Base-by-base conservation (phyloP, 106 monocot genomes). In the Hemerocallis citrina region DNA sequence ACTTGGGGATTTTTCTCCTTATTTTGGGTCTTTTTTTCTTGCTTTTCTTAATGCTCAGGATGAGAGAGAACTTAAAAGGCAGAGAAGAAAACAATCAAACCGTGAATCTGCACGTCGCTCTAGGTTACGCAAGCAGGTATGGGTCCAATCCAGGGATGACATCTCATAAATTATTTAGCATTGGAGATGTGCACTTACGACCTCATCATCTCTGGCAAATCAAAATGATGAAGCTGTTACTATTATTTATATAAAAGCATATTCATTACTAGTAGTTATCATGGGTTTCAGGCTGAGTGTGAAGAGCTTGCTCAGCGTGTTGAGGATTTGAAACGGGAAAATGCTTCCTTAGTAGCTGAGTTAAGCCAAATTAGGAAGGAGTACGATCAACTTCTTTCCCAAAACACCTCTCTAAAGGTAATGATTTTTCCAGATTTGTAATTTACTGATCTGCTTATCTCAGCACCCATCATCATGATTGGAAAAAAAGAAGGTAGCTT, bases 31-130 rank as follows among this genome's bases (percentile, higher is more conserved):
- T 35, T 3, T 28, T 3, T 28, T 34, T 50, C 7, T 49, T 38
- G 6, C 48, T 42, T 57, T 25, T 57, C 32, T 32, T 20, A 6
- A 11, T 38, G 63, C 56, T 50, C 44, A 87, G 86, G 81, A 87
- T 68, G 86, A 87, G 48, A 75, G 86, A 61, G 86, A 87, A 57
- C 57, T 87, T 19, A 87, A 87, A 70, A 75, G 74, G 61, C 86
- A 78, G 73, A 75, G 64, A 77, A 79, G 86, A 63, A 87, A 87
- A 62, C 86, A 87, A 44, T 87, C 86, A 21, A 87, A 87, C 50
- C 72, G 86, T 35, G 86, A 87, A 82, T 87, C 86, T 62, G 86
- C 86, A 27, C 78, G 86, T 47, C 61, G 86, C 55, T 87, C 86
- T 54, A 75, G 86, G 40, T 57, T 82, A 36, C 86, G 86, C 62